phyloP scores from a whole-genome alignment of 2,329 filamentous ascomycete genomes.

The Fusarium duplospermum region DNA sequence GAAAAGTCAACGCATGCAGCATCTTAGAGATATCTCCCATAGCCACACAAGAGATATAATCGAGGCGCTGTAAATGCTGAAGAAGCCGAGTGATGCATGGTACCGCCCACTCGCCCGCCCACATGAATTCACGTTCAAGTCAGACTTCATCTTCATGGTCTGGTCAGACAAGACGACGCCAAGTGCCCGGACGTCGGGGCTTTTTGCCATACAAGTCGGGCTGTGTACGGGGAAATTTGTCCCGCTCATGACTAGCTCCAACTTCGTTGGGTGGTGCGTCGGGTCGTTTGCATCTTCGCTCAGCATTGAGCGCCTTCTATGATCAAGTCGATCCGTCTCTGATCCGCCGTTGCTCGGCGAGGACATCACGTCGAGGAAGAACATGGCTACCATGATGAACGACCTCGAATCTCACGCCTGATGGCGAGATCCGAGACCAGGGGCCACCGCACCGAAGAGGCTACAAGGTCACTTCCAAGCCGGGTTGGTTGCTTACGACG shows the following conservation, averaged over 20 bases:
- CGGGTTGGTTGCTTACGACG: no score
- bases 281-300: not conserved
- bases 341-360: not conserved
- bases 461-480: no score
- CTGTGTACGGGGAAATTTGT: not conserved
- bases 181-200: not conserved
- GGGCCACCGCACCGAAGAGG: not conserved
- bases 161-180: not conserved
- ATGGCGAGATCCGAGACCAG: not conserved
- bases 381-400: not conserved
- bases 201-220: not conserved
- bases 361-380: not conserved
- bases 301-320: not conserved
- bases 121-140: not conserved
- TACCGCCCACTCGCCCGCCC: not conserved
- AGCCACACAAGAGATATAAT: not conserved
- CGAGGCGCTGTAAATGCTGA: not conserved
- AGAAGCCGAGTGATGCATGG: not conserved
- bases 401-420: not conserved
- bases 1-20: not conserved
- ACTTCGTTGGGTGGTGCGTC: not conserved
- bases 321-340: not conserved
- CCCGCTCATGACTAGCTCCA: not conserved
- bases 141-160: not conserved
- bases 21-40: not conserved